Percentiles rank a stretch among this genome's conserved stretches.
These are phyloP conservation scores for Solanum chmielewskii DNA, from an alignment of 257 asterid species.

Conservation along the genomic window DNA sequence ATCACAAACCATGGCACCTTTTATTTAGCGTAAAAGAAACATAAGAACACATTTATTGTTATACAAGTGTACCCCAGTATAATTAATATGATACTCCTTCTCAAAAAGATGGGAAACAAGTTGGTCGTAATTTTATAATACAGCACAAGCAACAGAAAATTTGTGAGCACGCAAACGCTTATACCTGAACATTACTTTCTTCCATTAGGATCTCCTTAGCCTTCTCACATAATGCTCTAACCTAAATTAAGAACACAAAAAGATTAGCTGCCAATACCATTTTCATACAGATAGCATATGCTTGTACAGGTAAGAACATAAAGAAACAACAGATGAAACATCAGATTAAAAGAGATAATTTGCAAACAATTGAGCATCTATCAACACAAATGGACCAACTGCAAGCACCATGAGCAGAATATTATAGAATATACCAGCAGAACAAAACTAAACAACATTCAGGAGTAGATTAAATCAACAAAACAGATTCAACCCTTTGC, in stretches of 20 bases:
- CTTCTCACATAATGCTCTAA: constrained; percentile 75
- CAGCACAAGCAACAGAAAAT: neutral
- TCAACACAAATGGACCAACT: neutral
- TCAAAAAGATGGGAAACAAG: neutral
- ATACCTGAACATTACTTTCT: constrained; percentile 96
- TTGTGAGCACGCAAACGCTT: neutral
- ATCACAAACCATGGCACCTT: neutral
- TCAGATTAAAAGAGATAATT: neutral
- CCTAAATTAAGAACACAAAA: constrained; percentile 34
- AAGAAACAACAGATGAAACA: neutral
- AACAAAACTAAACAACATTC: neutral
- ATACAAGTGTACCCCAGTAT: neutral
- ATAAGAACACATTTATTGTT: neutral
- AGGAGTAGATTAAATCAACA: neutral
- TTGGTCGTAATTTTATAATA: neutral
- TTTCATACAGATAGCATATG: neutral
- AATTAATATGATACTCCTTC: neutral
- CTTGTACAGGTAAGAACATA: neutral
- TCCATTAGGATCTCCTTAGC: constrained; percentile 87
- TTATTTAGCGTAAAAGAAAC: neutral
- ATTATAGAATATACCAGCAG: neutral
- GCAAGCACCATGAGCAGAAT: neutral
- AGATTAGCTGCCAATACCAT: neutral
- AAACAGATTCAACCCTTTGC: neutral
- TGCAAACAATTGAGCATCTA: neutral